phyloP scores from a whole-genome alignment of 73 alveolate species.

The Loxodes magnus region DNA sequence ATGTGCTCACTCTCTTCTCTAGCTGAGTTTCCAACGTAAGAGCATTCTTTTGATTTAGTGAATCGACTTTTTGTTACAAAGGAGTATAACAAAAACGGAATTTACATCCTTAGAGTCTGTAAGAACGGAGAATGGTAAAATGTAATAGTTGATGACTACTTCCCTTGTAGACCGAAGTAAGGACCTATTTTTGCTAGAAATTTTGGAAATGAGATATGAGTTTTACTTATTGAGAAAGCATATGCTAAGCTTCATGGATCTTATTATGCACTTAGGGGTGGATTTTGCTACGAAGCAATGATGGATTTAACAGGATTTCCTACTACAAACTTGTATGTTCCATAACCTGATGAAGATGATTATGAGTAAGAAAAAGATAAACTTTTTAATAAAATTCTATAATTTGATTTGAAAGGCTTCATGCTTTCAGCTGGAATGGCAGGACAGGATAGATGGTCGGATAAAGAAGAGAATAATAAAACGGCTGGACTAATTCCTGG shows the following conservation, averaged over 20 bases:
- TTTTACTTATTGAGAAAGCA: conserved; percentile 62
- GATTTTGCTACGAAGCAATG: conserved; percentile 72
- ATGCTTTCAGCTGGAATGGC: no score
- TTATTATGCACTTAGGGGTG: conserved; percentile 80
- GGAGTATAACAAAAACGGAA: conserved; percentile 49
- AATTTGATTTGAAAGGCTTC: no score
- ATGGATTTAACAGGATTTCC: conserved; percentile 94
- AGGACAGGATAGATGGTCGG: no score
- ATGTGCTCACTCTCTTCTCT: conserved; percentile 72
- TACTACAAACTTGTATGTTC: conserved; percentile 43
- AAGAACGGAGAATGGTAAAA: conserved; percentile 96
- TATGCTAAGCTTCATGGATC: conserved; percentile 72
- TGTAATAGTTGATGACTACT: conserved; percentile 91
- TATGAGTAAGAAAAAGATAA: no score
- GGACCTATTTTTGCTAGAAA: conserved; percentile 55
- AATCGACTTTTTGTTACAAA: conserved; percentile 39
- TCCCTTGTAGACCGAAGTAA: conserved; percentile 93
- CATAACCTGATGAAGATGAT: no score
- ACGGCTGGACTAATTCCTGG: conserved; percentile 66
- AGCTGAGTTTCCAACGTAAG: conserved; percentile 60
- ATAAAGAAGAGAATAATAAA: conserved; percentile 1
- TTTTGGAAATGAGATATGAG: conserved; percentile 69
- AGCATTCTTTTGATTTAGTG: no score
- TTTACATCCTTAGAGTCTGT: conserved; percentile 86
- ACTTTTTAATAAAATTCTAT: no score